A percentile compares a stretch with the other conserved stretches of the same genome.
Conservation (phyloP, 805 yeast genomes). For the Starmerella apis region DNA sequence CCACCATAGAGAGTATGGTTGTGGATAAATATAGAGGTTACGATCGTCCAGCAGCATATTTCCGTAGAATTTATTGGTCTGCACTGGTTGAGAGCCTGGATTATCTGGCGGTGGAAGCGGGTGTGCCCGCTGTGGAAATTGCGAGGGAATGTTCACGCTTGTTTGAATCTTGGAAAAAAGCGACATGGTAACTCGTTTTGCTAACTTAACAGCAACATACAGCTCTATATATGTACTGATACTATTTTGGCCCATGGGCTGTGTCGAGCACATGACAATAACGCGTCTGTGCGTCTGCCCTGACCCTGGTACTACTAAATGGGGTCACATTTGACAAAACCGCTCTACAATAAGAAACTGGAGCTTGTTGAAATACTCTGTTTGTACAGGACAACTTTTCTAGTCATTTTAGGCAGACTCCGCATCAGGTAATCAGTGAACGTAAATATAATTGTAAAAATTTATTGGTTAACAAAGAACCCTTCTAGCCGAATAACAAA, state of each 20-base stretch:
- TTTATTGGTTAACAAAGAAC: too few relatives aligned
- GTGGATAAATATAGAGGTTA: conserved; percentile 46
- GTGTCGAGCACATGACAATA: not conserved
- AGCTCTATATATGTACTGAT: not conserved
- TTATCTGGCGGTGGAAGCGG: conserved; percentile 32
- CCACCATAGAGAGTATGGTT: conserved; percentile 63
- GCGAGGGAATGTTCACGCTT: conserved; percentile 34
- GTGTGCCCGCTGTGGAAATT: conserved; percentile 36
- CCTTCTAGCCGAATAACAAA: too few relatives aligned
- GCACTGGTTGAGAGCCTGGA: conserved; percentile 41
- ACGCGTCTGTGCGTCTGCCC: not conserved
- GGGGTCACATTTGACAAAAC: not conserved
- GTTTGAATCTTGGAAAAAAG: conserved; percentile 42
- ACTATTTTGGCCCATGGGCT: not conserved
- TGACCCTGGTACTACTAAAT: conserved; percentile 24
- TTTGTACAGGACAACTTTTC: not conserved
- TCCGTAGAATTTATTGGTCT: conserved; percentile 69
- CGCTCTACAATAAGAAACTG: not conserved
- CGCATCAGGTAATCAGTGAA: too few relatives aligned
- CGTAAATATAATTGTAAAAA: too few relatives aligned
- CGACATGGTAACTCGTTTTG: conserved; percentile 15
- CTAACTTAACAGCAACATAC: not conserved
- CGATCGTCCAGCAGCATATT: conserved; percentile 53
- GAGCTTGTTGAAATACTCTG: not conserved
- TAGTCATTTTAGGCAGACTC: not conserved